Base-by-base conservation (phyloP, 1,284 basidiomycete species). In the Malassezia dermatis region DNA sequence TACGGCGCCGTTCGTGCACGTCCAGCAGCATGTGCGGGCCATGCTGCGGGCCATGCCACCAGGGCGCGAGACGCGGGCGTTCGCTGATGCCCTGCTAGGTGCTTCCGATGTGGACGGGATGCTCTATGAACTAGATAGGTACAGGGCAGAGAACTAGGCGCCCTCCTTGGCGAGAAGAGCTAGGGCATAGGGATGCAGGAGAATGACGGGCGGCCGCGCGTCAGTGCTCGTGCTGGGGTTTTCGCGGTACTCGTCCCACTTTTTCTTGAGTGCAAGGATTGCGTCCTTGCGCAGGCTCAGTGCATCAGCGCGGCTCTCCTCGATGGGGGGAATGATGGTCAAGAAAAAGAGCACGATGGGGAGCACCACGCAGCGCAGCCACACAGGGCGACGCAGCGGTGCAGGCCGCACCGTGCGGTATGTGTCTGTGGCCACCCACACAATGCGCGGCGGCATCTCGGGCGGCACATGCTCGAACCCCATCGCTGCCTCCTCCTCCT, bases 21-120 rank as follows among this genome's bases (percentile, higher is more conserved):
- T 56, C 7, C 48, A 56, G 15, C 54, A 56, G 40, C 54, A 56
- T 31, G 28, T 51, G 24, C 48, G 45, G 42, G 46, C 10, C 48
- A 56, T 56, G 34, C 26, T 56, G 17, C 43, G 42, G 4, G 43
- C 31, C 35, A 39, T 28, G 19, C n/a, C 54, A 19, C 54, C 41
- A 2, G 30, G 48, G 8, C 54, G 54, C 24, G 54, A 51, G 19
- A 43, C 54, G 13, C 54, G 54, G n/a, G 17, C 12, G 1, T 19
- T 51, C 21, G 24, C 30, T 5, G 54, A 56, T 34, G 41, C 42
- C 7, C 27, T 55, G 26, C 30, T 26, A 15, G 40, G 40, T 4
- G 24, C 53, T 8, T 15, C 15, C 4, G 17, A 24, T 24, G 23
- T 55, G 4, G 41, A n/a, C 6, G 37, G 10, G 24, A 49, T 55